phyloP scores from a whole-genome alignment of 257 asterid species.

The Solanum chmielewskii region DNA sequence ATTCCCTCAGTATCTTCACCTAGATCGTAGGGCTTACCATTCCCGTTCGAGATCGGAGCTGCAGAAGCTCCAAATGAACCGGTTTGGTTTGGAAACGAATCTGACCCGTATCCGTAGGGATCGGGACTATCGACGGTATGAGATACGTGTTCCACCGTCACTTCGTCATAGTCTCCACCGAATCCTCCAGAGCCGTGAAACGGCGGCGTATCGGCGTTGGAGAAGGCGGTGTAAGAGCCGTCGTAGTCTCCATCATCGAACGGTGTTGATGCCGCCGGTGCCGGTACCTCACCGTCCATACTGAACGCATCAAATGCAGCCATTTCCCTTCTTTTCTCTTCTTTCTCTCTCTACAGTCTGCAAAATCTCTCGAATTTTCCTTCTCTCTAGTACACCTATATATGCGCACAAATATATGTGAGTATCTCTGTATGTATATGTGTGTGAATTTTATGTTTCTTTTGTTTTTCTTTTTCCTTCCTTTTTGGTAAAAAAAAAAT shows the following conservation, averaged over 20 bases:
- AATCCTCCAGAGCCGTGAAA: constrained; percentile 29
- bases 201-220: constrained; percentile 28
- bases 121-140: constrained; percentile 42
- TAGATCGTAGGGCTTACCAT: constrained; percentile 37
- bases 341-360: constrained; percentile 4
- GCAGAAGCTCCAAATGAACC: constrained; percentile 46
- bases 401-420: not conserved
- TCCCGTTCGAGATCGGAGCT: constrained; percentile 59
- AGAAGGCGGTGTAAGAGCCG: constrained; percentile 18
- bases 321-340: constrained; percentile 22
- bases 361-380: not conserved
- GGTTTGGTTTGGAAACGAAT: constrained; percentile 2
- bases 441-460: not conserved
- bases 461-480: not conserved
- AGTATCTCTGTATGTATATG: not conserved
- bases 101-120: constrained; percentile 63
- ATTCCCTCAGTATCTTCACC: constrained; percentile 56
- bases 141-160: constrained; percentile 42
- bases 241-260: constrained; percentile 50
- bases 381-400: not conserved
- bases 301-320: constrained; percentile 67
- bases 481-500: not conserved
- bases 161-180: constrained; percentile 43
- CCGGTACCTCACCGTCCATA: constrained; percentile 41
- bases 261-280: constrained; percentile 30